Evolutionary conservation across 1,284 basidiomycete species (phyloP), one percentile per base, ranked within the genome.

Genomic region (Ustilago esculenta): DNA sequence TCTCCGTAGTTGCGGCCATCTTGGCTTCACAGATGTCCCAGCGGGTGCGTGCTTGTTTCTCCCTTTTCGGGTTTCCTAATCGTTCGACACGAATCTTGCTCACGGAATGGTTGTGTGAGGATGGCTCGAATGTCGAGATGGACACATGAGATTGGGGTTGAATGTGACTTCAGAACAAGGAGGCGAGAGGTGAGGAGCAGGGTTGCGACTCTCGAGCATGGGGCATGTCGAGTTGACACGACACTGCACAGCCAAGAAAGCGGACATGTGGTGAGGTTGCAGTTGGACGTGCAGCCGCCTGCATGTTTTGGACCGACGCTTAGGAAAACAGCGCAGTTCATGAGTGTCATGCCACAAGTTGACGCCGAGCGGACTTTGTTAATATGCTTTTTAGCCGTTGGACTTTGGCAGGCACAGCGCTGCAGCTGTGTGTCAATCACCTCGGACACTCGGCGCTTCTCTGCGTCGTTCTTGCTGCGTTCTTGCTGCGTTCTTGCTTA

Each of bases 261-360:
- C 36, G 36, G 21, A 11, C 18, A 23, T 8, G 9, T 15, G n/a
- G 20, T 39, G 53, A 33, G 42, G 34, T 42, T 24, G 40, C 49
- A 32, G 21, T 37, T 57, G 25, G 54, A 64, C 40, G 53, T 53
- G 61, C 54, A 65, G 54, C 41, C 14, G 23, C 42, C 10, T 50
- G 55, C 61, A 65, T 49, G 27, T 23, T 57, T 57, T 49, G 51
- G 20, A 36, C 61, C 50, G 60, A 64, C 34, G 39, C 36, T 34
- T 23, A 23, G 37, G 27, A 41, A 29, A 34, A 23, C 3, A 8
- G 27, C 21, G 52, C 47, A 53, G 20, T 37, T 49, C 20, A 30
- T 37, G 45, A 29, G 49, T 57, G 45, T 48, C n/a, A 36, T 18
- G 29, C 21, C 24, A 32, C 4, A 40, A n/a, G 24, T 37, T 36